Percentiles rank a stretch among this genome's conserved stretches.
Evolutionary conservation across 1,284 basidiomycete species (phyloP).

Genomic region (Leccinum huronense): DNA sequence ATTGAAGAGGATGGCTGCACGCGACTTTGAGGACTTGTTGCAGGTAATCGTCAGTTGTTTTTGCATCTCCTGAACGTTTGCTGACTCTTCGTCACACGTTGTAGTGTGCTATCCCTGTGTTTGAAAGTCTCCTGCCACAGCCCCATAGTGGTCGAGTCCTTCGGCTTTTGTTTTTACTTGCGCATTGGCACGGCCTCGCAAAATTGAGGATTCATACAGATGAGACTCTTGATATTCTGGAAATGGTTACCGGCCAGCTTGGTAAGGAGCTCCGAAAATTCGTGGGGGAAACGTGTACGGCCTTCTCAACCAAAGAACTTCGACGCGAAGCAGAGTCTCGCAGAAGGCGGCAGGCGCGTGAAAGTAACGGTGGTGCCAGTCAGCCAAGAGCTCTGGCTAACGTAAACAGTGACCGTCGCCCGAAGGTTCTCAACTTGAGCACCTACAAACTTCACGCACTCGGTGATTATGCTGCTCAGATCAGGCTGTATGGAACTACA

Average conservation of each 20-base stretch:
- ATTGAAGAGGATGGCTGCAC: not conserved
- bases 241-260: not conserved
- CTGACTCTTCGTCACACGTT: not conserved
- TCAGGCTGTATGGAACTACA: not conserved
- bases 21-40: not conserved
- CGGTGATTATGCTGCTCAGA: not conserved
- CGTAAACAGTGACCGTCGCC: not conserved
- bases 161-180: not conserved
- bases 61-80: not conserved
- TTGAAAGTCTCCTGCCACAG: not conserved
- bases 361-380: not conserved
- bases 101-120: not conserved
- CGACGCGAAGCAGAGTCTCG: not conserved
- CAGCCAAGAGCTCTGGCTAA: not conserved
- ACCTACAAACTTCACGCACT: not conserved
- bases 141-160: not conserved
- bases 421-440: not conserved
- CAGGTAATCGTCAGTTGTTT: not conserved
- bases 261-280: not conserved
- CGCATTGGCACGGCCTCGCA: not conserved
- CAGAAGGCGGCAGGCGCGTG: not conserved
- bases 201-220: not conserved
- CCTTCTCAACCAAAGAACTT: slow-evolving; percentile 1
- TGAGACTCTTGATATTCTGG: not conserved
- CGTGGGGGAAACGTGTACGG: not conserved